phyloP scores from a whole-genome alignment of 139 green algal species.

The Ettlia oleoabundans region DNA sequence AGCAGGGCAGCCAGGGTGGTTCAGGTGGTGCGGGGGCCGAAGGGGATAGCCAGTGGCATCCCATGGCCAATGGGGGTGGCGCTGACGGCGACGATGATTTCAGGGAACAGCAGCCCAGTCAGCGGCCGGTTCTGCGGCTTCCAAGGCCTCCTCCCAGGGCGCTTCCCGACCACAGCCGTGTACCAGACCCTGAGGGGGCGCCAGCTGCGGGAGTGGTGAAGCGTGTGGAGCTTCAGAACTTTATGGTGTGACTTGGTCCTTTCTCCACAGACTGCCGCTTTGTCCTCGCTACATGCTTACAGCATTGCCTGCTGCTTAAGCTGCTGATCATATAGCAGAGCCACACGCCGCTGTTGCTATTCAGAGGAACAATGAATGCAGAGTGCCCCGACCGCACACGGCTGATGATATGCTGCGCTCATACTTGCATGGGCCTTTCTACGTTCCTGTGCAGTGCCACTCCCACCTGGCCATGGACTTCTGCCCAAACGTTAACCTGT shows the following conservation, averaged over 20 bases:
- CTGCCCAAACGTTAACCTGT: conserved; percentile 35
- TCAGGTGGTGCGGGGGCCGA: no score
- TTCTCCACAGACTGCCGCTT: background rate
- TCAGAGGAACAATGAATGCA: no score
- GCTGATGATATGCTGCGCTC: background rate
- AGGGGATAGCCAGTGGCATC: no score
- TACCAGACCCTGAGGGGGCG: conserved; percentile 11
- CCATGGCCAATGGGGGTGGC: background rate
- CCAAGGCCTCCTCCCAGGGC: background rate
- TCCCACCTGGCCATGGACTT: conserved; percentile 42
- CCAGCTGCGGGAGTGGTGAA: conserved; percentile 24
- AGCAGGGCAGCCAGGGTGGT: background rate
- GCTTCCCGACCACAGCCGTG: background rate
- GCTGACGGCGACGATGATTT: background rate
- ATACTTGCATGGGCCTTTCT: no score
- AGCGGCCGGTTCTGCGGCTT: background rate
- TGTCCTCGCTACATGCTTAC: no score
- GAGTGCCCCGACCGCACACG: no score
- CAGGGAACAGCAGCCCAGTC: background rate
- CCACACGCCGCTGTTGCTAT: no score
- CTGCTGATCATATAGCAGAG: no score
- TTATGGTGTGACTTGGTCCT: conserved; percentile 19
- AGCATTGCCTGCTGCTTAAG: no score
- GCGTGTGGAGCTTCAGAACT: conserved; percentile 27
- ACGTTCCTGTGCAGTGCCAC: conserved; percentile 45